Evolutionary conservation across 306 rosid genomes (phyloP).

Genomic region (Cyclanthera cordifolia): DNA sequence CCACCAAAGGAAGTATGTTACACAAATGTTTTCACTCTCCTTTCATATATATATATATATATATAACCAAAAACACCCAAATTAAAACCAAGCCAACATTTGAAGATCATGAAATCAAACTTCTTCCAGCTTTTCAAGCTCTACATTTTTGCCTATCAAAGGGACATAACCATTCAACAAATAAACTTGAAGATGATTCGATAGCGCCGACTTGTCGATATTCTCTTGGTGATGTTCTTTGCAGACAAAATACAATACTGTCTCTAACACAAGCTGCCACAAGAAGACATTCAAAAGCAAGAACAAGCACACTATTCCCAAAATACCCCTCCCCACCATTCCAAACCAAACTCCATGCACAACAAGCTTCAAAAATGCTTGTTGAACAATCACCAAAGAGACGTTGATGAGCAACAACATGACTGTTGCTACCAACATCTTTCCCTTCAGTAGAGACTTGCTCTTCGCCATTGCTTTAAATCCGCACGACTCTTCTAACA

Average conservation of each 20-base stretch:
- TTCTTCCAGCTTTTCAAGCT: constrained; percentile 17
- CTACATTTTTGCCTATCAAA: constrained; percentile 49
- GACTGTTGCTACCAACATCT: constrained; percentile 25
- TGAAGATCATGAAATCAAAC: constrained; percentile 5
- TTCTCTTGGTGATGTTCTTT: constrained; percentile 69
- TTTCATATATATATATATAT: no score
- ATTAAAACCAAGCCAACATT: background rate
- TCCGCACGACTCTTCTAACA: constrained; percentile 57
- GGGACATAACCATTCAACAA: constrained; percentile 43
- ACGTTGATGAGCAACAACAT: constrained; percentile 17
- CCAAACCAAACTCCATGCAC: constrained; percentile 26
- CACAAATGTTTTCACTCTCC: background rate
- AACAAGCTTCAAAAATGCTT: constrained; percentile 21
- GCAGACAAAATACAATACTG: constrained; percentile 75
- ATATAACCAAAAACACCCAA: no score
- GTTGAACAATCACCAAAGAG: constrained; percentile 1
- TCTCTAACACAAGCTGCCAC: constrained; percentile 45
- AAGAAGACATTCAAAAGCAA: constrained; percentile 30
- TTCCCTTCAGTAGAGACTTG: constrained; percentile 47
- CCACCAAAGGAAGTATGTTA: background rate
- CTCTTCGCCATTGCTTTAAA: constrained; percentile 54
- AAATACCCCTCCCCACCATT: constrained; percentile 14
- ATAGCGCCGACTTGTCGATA: constrained; percentile 56
- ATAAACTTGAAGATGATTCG: constrained; percentile 36
- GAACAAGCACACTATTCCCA: constrained; percentile 31